phyloP scores from a whole-genome alignment of 2,329 filamentous ascomycete species.

The Whalleya microplaca region DNA sequence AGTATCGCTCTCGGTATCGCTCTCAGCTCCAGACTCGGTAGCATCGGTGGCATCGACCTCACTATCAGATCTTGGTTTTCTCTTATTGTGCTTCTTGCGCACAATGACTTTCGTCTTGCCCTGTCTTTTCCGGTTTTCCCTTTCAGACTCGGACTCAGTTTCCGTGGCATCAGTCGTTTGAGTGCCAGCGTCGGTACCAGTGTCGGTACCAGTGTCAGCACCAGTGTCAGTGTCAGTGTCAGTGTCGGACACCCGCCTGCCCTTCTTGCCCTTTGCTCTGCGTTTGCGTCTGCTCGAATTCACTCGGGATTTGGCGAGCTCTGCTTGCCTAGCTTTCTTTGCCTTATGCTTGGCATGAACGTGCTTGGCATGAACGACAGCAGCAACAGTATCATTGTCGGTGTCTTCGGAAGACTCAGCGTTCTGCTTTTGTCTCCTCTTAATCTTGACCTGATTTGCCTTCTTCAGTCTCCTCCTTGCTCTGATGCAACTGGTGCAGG shows the following conservation, averaged over 20 bases:
- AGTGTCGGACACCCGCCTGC: slow-evolving; percentile 10
- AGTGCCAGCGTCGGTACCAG: slow-evolving; percentile 8
- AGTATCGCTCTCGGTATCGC: slow-evolving; percentile 15
- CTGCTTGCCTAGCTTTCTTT: slow-evolving; percentile 10
- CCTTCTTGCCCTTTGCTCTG: slow-evolving; percentile 17
- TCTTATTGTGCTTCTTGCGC: slow-evolving; percentile 8
- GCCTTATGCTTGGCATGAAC: slow-evolving; percentile 23
- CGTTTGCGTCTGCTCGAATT: slow-evolving; percentile 6
- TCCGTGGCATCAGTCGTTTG: slow-evolving; percentile 8
- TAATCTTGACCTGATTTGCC: slow-evolving; percentile 29
- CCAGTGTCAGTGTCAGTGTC: too few species aligned
- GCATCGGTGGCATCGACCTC: slow-evolving; percentile 10
- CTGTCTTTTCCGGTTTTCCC: background rate
- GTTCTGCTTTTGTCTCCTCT: slow-evolving; percentile 6
- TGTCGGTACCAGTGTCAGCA: too few species aligned
- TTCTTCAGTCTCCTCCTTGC: slow-evolving; percentile 34
- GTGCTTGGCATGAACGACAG: slow-evolving; percentile 18
- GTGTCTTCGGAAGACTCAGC: slow-evolving; percentile 16
- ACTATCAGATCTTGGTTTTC: background rate
- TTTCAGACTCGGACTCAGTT: background rate
- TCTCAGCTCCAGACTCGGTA: background rate
- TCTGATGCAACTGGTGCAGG: slow-evolving; percentile 38
- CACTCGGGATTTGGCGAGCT: slow-evolving; percentile 12
- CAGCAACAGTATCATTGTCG: slow-evolving; percentile 8
- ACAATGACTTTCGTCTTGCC: too few species aligned